Conservation (phyloP, 139 green algal genomes). For the Picochlorum sp. region DNA sequence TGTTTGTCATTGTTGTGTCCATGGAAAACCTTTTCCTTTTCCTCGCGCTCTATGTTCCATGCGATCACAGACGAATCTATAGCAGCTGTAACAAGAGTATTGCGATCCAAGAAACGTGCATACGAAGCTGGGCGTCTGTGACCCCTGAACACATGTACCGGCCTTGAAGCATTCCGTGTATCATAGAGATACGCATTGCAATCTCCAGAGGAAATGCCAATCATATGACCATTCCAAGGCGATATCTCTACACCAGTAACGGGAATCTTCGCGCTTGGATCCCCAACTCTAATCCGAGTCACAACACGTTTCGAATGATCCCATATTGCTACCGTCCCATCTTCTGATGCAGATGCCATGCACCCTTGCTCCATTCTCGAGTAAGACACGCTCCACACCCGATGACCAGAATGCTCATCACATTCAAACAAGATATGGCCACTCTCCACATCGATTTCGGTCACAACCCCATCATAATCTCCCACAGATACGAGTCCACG, state of each 20-base stretch:
- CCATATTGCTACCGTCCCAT: constrained; percentile 78
- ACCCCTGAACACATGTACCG: constrained; percentile 36
- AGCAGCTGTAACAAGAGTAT: constrained; percentile 62
- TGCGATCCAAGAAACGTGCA: constrained; percentile 58
- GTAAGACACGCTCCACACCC: constrained; percentile 78
- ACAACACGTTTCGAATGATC: constrained; percentile 27
- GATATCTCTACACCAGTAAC: constrained; percentile 72
- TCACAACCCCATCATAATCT: constrained; percentile 70
- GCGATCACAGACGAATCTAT: constrained; percentile 64
- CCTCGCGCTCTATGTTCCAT: constrained; percentile 44
- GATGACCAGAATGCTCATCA: constrained; percentile 48
- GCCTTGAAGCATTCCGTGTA: constrained; percentile 30
- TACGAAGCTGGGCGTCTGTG: constrained; percentile 70
- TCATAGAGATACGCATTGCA: constrained; percentile 69
- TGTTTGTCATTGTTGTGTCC: constrained; percentile 84
- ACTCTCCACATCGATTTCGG: constrained; percentile 49
- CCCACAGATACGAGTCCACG: constrained; percentile 53
- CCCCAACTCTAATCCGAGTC: constrained; percentile 9
- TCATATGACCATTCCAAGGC: constrained; percentile 43
- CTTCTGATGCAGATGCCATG: constrained; percentile 62
- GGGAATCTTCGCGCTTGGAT: background rate
- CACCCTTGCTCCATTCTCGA: constrained; percentile 36
- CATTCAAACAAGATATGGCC: constrained; percentile 54
- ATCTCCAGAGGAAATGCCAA: constrained; percentile 70
- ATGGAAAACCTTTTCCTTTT: constrained; percentile 18